A percentile compares a stretch with the other conserved stretches of the same genome.
Conservation (phyloP, 768 basidiomycete species). For the Termitomyces sp. region DNA sequence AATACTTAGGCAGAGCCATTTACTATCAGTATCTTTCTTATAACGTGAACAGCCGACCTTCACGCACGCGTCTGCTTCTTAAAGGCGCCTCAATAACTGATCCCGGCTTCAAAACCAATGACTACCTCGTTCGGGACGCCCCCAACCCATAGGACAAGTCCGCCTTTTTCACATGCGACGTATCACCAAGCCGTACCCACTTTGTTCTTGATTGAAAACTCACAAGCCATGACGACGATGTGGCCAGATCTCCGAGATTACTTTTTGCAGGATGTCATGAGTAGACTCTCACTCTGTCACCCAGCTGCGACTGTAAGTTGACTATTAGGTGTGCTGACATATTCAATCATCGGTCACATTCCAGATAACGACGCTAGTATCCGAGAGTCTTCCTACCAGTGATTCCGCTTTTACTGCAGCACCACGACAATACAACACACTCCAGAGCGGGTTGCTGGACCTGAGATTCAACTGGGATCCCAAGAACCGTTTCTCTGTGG, state of each 20-base stretch:
- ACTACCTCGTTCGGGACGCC: constrained; percentile 3
- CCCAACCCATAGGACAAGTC: constrained; percentile 5
- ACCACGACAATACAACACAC: constrained; percentile 36
- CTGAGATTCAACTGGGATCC: constrained; percentile 36
- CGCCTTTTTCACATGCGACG: constrained; percentile 15
- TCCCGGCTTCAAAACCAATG: constrained; percentile 5
- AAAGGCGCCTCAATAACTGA: background rate
- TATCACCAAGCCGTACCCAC: constrained; percentile 29
- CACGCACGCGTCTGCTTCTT: constrained; percentile 5
- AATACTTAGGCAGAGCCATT: constrained; percentile 10
- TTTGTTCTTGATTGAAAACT: constrained; percentile 55
- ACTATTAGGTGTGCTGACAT: background rate
- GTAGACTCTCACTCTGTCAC: constrained; percentile 32
- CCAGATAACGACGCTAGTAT: constrained; percentile 36
- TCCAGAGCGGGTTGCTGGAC: constrained; percentile 30
- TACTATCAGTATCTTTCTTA: constrained; percentile 7
- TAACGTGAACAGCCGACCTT: constrained; percentile 3
- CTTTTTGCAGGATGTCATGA: constrained; percentile 37
- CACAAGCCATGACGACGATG: constrained; percentile 32
- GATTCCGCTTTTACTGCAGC: constrained; percentile 21
- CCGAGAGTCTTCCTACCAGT: constrained; percentile 38
- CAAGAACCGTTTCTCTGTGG: constrained; percentile 38
- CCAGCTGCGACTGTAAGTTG: constrained; percentile 34
- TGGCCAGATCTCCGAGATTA: constrained; percentile 47
- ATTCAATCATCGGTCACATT: background rate